These are phyloP conservation scores for Cercospora beticola DNA, from an alignment of 2,329 filamentous ascomycete species.

Conservation along the genomic window DNA sequence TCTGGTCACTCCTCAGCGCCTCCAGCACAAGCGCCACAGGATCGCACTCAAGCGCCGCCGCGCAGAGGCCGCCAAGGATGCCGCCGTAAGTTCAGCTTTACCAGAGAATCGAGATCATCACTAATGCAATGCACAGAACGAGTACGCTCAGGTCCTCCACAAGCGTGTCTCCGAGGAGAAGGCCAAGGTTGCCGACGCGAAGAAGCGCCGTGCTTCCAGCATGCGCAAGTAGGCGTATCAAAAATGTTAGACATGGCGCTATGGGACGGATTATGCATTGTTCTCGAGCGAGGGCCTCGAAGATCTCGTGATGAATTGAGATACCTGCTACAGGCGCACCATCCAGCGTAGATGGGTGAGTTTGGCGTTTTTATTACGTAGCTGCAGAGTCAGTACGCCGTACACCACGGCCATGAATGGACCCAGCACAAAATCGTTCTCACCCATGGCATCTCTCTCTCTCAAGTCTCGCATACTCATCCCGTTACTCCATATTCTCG, in stretches of 20 bases:
- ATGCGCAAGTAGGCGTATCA: slow-evolving; percentile 69
- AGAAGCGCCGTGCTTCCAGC: slow-evolving; percentile 96
- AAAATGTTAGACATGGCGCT: slow-evolving; percentile 21
- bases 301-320: slow-evolving; percentile 19
- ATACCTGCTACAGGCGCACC: slow-evolving; percentile 20
- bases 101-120: slow-evolving; percentile 12
- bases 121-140: slow-evolving; percentile 65
- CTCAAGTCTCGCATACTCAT: not conserved
- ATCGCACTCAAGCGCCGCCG: slow-evolving; percentile 98
- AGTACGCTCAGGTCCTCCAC: slow-evolving; percentile 93
- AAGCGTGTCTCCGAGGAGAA: slow-evolving; percentile 98
- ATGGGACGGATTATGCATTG: slow-evolving; percentile 22
- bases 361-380: slow-evolving; percentile 10
- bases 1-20: slow-evolving; percentile 97
- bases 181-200: slow-evolving; percentile 85
- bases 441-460: slow-evolving; percentile 8
- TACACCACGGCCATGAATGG: slow-evolving; percentile 19
- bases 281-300: slow-evolving; percentile 18
- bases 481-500: not conserved
- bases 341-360: slow-evolving; percentile 21
- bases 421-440: slow-evolving; percentile 21
- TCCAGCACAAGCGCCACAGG: slow-evolving; percentile 99
- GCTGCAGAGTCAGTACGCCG: slow-evolving; percentile 17
- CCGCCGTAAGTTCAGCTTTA: slow-evolving; percentile 71
- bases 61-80: slow-evolving; percentile 95